phyloP scores from a whole-genome alignment of 2,329 filamentous ascomycete species.

The Pyrenochaeta sp. region DNA sequence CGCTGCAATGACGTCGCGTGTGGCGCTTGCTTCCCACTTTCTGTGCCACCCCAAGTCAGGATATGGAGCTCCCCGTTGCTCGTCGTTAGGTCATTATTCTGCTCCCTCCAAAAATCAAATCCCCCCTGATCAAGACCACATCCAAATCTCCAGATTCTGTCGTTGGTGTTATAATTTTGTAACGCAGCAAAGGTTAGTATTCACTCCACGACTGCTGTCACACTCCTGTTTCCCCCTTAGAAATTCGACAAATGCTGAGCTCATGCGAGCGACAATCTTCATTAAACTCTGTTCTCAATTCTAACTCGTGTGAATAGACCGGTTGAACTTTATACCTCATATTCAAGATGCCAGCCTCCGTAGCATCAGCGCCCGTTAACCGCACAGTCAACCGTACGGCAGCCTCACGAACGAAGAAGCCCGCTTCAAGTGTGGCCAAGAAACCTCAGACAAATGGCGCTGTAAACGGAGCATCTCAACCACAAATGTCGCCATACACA shows the following conservation, averaged over 20 bases:
- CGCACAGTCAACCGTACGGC: constrained; percentile 41
- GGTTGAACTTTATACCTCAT: too few species aligned
- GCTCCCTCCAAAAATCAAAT: constrained; percentile 1
- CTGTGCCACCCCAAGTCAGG: constrained; percentile 32
- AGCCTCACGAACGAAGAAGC: constrained; percentile 43
- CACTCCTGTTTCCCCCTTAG: constrained; percentile 7
- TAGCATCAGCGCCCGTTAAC: constrained; percentile 44
- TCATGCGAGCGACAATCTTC: constrained; percentile 26
- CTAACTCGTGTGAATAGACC: constrained; percentile 4
- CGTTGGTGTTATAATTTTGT: neutral
- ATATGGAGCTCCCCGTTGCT: constrained; percentile 25
- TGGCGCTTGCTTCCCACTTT: constrained; percentile 45
- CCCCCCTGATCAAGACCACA: neutral
- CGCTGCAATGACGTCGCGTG: constrained; percentile 44
- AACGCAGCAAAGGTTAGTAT: constrained; percentile 22
- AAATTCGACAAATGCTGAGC: constrained; percentile 19
- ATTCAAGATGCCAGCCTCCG: constrained; percentile 46
- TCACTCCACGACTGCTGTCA: constrained; percentile 2
- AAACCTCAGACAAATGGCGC: constrained; percentile 37
- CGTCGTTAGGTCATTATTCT: constrained; percentile 18
- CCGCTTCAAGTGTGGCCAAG: constrained; percentile 23
- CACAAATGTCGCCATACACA: constrained; percentile 55
- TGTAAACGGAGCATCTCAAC: constrained; percentile 33
- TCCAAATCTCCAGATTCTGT: constrained; percentile 1
- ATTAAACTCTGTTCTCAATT: neutral